Base-by-base conservation (phyloP, 768 basidiomycete genomes). In the Hebeloma cylindrosporum region DNA sequence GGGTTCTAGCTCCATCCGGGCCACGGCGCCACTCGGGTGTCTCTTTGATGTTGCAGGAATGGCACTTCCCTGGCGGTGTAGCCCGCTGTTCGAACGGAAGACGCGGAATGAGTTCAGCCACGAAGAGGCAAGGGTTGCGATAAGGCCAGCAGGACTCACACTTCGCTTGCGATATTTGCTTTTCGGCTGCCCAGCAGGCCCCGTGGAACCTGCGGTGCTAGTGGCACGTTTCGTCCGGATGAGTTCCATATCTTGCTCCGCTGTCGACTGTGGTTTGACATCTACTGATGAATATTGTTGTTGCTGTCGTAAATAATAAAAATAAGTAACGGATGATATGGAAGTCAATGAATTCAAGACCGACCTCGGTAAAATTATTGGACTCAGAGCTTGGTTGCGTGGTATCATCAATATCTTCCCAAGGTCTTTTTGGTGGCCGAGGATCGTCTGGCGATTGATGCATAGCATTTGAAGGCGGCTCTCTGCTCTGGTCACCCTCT, bases 11-110 rank as follows among this genome's bases (percentile, higher is more conserved):
- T 3, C 88, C 88, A 58, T 90, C 88, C 2, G 88, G 88, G 11
- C 88, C 88, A 18, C 88, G 77, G 41, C 88, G 67, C 88, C 88
- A 91, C 62, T 91, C 88, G n/a, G 88, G 88, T 3, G 88, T 91
- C 60, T 91, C 88, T 47, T 84, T 74, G 44, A 89, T 90, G 66
- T 88, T 87, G 61, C 88, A 91, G 23, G 88, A 89, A 65, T 90
- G 86, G 57, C 88, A 91, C 60, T 90, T 88, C 7, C 88, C 88
- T 4, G 88, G 88, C 13, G 88, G 88, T 27, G 84, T 88, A 32
- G 88, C 86, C 54, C 88, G 81, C 88, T 91, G 67, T 40, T 55
- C 59, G 59, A 59, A 69, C 60, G 51, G 66, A 62, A 60, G 51
- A 53, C 37, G 53, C 55, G 54, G 55, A 63, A 36, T 45, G 40